These are phyloP conservation scores for Fragilaria crotonensis DNA, from an alignment of 108 stramenopile genomes.

Conservation along the genomic window DNA sequence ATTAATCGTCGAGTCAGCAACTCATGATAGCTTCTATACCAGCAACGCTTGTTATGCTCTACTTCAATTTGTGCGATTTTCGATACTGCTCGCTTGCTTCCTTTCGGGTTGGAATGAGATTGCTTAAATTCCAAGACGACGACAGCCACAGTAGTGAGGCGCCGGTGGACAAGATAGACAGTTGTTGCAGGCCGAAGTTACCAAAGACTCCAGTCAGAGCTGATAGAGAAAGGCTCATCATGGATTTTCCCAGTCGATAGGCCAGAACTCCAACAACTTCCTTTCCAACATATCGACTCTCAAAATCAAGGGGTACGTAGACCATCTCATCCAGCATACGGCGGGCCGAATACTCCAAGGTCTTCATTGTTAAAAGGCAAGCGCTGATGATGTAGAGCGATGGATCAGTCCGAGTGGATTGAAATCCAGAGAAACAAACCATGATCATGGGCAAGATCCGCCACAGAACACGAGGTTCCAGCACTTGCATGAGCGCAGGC, in stretches of 20 bases:
- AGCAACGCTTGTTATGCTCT: neutral
- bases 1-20: too few relatives aligned
- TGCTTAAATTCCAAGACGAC: constrained; percentile 61
- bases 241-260: constrained; percentile 77
- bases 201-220: constrained; percentile 53
- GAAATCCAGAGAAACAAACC: constrained; percentile 28
- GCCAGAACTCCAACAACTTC: constrained; percentile 85
- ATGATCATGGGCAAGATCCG: constrained; percentile 56
- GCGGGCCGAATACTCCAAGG: constrained; percentile 74
- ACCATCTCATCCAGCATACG: constrained; percentile 88
- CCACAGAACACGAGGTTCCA: constrained; percentile 66
- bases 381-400: constrained; percentile 58
- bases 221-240: constrained; percentile 66
- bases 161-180: constrained; percentile 50
- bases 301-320: constrained; percentile 80
- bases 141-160: constrained; percentile 51
- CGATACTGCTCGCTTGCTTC: constrained; percentile 27
- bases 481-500: constrained; percentile 46
- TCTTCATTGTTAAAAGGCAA: constrained; percentile 73
- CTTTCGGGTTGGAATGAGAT: constrained; percentile 62
- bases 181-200: constrained; percentile 44
- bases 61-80: constrained; percentile 18
- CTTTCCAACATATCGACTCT: constrained; percentile 77
- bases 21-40: too few relatives aligned
- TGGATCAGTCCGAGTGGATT: constrained; percentile 39